Percentiles rank a stretch among this genome's conserved stretches.
These are phyloP conservation scores for Gamsiella multidivaricata DNA, from an alignment of 192 early-diverging fungal species.

Conservation along the genomic window DNA sequence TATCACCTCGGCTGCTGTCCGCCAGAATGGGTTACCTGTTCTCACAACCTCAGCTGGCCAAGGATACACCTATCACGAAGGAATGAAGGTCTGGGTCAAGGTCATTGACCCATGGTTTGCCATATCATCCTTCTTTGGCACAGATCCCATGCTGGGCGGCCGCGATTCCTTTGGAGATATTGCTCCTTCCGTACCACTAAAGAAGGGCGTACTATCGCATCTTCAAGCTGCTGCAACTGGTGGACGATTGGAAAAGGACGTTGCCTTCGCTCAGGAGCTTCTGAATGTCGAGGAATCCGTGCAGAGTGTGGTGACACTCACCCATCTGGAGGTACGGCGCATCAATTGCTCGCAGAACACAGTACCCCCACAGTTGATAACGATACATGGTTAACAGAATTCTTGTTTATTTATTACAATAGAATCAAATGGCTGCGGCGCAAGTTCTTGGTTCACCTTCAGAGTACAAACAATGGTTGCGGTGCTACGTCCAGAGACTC, in stretches of 20 bases:
- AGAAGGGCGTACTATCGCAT: slow-evolving; percentile 42
- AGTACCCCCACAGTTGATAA: neutral
- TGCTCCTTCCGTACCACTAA: slow-evolving; percentile 14
- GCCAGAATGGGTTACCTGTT: slow-evolving; percentile 71
- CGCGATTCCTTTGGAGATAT: slow-evolving; percentile 34
- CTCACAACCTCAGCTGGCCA: slow-evolving; percentile 71
- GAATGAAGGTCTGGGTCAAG: slow-evolving; percentile 75
- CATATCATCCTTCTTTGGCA: slow-evolving; percentile 58
- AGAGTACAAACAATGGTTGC: slow-evolving; percentile 71
- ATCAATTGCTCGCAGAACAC: neutral
- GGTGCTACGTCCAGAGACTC: slow-evolving; percentile 72
- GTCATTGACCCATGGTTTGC: slow-evolving; percentile 70
- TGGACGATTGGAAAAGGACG: slow-evolving; percentile 37
- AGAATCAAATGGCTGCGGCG: slow-evolving; percentile 68
- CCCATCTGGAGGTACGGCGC: slow-evolving; percentile 59
- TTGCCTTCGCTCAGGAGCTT: slow-evolving; percentile 44
- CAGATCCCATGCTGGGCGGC: slow-evolving; percentile 29
- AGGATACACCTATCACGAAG: slow-evolving; percentile 71
- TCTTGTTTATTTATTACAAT: neutral
- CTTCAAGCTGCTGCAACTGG: slow-evolving; percentile 22
- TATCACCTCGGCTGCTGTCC: slow-evolving; percentile 66
- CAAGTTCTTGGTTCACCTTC: slow-evolving; percentile 62
- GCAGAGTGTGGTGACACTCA: slow-evolving; percentile 54
- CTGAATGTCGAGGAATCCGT: slow-evolving; percentile 46
- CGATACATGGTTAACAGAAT: no score